Evolutionary conservation across 73 alveolate genomes (phyloP), one percentile per base, ranked within the genome.

Genomic region (Symbiodinium pilosum): DNA sequence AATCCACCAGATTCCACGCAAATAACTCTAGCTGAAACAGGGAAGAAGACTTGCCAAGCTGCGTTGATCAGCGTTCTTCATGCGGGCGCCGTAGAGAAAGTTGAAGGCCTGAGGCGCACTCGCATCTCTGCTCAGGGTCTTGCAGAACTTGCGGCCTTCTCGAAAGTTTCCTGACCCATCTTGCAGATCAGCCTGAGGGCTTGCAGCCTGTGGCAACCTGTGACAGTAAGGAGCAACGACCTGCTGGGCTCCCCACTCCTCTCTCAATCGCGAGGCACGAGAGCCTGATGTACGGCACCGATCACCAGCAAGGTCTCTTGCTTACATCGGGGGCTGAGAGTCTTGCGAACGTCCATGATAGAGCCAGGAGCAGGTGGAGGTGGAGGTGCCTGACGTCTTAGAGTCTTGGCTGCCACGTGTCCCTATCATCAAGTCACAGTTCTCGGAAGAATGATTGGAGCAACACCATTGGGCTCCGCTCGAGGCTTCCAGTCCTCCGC

Each of bases 151-250:
- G 81, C 81, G 41, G 92, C 97, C 88, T 91, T 91, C 97, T 91
- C 97, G 40, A 91, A 91, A 59, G 97, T 85, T 59, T 91, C 97
- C 81, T 91, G 89, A 24, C 97, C 97, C 97, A 91, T 91, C 97
- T 91, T 91, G 77, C 97, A 28, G 88, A 91, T 91, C 97, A 91
- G 81, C 97, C 97, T 91, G 36, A 41, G 24, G 30, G 39, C 30
- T 26, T 30, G 38, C 30, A 38, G 81, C 41, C n/a, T n/a, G n/a
- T n/a, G n/a, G n/a, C n/a, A n/a, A n/a, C n/a, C n/a, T n/a, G n/a
- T n/a, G n/a, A n/a, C n/a, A n/a, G n/a, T n/a, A n/a, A n/a, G n/a
- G n/a, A n/a, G n/a, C n/a, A n/a, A n/a, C 14, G 59, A 14, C 38
- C 34, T 2, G 24, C 81, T 64, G 12, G 81, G 81, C 38, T 24